Conservation (phyloP, 345 rosid genomes). For the Corchorus capsularis region DNA sequence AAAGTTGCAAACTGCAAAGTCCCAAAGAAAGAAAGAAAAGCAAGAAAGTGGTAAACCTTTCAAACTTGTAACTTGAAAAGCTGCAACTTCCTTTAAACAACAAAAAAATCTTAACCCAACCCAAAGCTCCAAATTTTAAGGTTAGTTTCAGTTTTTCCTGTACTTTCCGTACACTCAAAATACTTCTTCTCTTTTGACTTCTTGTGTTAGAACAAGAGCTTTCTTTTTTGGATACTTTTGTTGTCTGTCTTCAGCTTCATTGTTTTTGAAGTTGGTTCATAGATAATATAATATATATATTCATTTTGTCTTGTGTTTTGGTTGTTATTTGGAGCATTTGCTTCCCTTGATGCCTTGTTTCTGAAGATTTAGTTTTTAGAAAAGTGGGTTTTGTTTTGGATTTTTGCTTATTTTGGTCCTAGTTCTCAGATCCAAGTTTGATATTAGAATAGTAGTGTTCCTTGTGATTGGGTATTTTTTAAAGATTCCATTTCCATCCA, state of each 20-base stretch:
- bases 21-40: background rate
- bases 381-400: background rate
- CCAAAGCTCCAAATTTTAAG: conserved; percentile 10
- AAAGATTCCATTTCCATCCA: background rate
- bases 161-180: conserved; percentile 9
- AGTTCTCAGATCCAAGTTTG: background rate
- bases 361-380: background rate
- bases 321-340: background rate
- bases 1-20: background rate
- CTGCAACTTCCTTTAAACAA: background rate
- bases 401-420: background rate
- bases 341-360: background rate
- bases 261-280: background rate
- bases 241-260: background rate
- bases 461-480: conserved; percentile 10
- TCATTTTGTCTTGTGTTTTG: background rate
- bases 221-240: background rate
- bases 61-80: background rate
- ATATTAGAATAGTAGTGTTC: background rate
- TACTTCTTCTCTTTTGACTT: background rate
- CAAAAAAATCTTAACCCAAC: background rate
- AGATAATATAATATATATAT: background rate
- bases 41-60: background rate
- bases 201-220: background rate
- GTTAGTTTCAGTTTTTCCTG: conserved; percentile 6